These are phyloP conservation scores for Ambrosiella xylebori DNA, from an alignment of 2,329 filamentous ascomycete genomes.

Conservation along the genomic window DNA sequence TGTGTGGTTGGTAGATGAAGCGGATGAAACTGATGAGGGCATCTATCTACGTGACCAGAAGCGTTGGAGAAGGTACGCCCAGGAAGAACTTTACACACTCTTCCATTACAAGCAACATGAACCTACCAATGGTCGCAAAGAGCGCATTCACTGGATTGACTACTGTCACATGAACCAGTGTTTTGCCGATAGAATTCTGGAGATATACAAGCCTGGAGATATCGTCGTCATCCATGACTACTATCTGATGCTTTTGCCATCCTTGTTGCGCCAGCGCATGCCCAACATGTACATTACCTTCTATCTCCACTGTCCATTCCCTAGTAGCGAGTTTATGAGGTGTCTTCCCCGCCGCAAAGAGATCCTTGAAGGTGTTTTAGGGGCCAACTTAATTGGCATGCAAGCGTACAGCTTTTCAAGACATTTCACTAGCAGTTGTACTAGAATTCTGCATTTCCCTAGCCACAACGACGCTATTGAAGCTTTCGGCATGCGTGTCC, in stretches of 20 bases:
- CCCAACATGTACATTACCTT: constrained; percentile 89
- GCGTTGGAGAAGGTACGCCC: constrained; percentile 78
- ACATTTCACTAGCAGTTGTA: constrained; percentile 89
- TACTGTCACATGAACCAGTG: constrained; percentile 86
- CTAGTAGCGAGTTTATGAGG: constrained; percentile 86
- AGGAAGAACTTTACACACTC: constrained; percentile 79
- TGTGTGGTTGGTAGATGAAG: constrained; percentile 74
- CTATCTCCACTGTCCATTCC: constrained; percentile 87
- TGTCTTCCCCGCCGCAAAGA: constrained; percentile 81
- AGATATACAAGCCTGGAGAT: constrained; percentile 82
- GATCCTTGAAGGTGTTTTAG: constrained; percentile 73
- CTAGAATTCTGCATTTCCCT: constrained; percentile 74
- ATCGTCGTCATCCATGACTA: constrained; percentile 90
- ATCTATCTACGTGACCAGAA: constrained; percentile 64
- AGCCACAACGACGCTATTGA: constrained; percentile 74
- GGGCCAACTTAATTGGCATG: constrained; percentile 85
- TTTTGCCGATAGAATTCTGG: constrained; percentile 76
- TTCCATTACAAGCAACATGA: constrained; percentile 95
- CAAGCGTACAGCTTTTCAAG: constrained; percentile 91
- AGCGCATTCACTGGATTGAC: constrained; percentile 75
- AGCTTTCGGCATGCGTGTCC: constrained; percentile 73
- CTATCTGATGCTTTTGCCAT: constrained; percentile 77
- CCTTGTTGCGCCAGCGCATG: constrained; percentile 67
- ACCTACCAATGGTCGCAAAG: constrained; percentile 66
- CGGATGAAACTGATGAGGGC: constrained; percentile 47